phyloP scores from a whole-genome alignment of 129 eudicot species.

The Lactuca sativa region DNA sequence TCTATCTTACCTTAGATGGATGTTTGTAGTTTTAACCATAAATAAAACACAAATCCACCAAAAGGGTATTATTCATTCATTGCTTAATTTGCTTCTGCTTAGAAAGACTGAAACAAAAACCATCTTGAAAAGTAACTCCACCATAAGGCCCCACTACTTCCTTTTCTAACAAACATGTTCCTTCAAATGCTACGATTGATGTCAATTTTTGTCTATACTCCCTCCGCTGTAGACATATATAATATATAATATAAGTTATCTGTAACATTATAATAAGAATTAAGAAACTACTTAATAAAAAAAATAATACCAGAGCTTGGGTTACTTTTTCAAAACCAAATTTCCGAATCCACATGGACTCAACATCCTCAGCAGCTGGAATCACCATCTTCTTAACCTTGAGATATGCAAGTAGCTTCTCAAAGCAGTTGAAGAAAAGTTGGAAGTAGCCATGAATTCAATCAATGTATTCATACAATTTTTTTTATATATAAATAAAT shows the following conservation, averaged over 20 bases:
- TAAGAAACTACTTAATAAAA: neutral
- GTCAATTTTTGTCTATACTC: constrained; percentile 43
- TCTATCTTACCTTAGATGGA: too few species aligned
- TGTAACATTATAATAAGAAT: neutral
- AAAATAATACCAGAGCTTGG: constrained; percentile 31
- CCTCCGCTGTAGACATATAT: constrained; percentile 42
- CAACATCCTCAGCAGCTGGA: constrained; percentile 72
- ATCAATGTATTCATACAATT: neutral
- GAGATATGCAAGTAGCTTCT: constrained; percentile 55
- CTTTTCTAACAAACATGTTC: constrained; percentile 66
- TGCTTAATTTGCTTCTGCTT: constrained; percentile 1
- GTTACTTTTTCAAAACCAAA: constrained; percentile 57
- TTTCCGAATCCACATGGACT: constrained; percentile 64
- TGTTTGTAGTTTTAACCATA: neutral
- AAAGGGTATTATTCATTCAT: neutral
- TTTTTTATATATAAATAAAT: neutral
- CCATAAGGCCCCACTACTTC: constrained; percentile 36
- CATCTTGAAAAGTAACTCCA: constrained; percentile 27
- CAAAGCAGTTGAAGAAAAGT: constrained; percentile 60
- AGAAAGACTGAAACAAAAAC: constrained; percentile 23
- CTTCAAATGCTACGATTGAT: constrained; percentile 58
- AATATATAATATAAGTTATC: constrained; percentile 1
- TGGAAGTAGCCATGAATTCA: constrained; percentile 71
- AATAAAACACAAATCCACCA: neutral
- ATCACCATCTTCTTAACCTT: constrained; percentile 59